Base-by-base conservation (phyloP, 345 rosid species). In the Trapa bicornis region DNA sequence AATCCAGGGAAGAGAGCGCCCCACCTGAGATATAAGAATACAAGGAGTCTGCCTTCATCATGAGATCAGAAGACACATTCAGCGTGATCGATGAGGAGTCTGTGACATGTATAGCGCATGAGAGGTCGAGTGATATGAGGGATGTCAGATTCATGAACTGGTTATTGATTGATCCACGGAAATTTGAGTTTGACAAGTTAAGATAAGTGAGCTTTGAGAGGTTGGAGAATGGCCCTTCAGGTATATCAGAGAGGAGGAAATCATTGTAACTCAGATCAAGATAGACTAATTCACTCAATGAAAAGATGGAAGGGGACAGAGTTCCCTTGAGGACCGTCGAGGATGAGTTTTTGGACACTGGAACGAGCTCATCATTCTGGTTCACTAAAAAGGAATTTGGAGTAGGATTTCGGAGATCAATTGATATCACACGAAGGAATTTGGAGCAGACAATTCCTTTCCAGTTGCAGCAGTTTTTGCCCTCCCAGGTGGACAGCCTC, bases 401-500 rank as follows among this genome's bases (percentile, higher is more conserved):
- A 54, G 60, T 54, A 4, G 72, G 68, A 47, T 73, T 72, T n/a
- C 74, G 47, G 61, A 80, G 83, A 69, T 69, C 63, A 37, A 80
- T 67, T 37, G 68, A 64, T 0, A 7, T 45, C 35, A 80, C 35
- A 1, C 50, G 72, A 29, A 74, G 66, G 1, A 73, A 72, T 33
- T 65, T 10, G 39, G 71, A 47, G 68, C 82, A 79, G 37, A 54
- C 5, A 22, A 76, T 41, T 17, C 77, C 79, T 71, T 17, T n/a
- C 82, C 78, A 76, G 32, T 38, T 37, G 37, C 80, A 76, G 38
- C 80, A 79, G 41, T 66, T 65, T 56, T 63, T 32, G 1, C 69
- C 79, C 0, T 14, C 47, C 84, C 81, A 80, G 0, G 77, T 75
- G 36, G 67, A 67, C 16, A 80, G 77, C 73, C 79, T 62, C 12